Conservation (phyloP, 2,329 filamentous ascomycete species). For the Trichophyton simii region DNA sequence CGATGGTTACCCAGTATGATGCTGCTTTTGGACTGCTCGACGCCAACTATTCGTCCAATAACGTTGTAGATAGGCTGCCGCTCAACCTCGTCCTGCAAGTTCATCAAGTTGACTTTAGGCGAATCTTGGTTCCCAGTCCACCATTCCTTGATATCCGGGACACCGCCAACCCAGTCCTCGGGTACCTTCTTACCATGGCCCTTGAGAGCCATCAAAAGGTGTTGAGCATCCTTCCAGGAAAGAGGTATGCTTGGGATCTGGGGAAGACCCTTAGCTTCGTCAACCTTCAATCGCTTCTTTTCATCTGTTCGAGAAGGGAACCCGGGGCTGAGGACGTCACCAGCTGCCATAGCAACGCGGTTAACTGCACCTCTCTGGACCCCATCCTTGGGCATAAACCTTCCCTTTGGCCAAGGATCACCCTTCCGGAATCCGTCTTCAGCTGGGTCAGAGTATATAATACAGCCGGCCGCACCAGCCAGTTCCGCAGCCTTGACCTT, state of each 20-base stretch:
- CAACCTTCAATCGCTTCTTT: constrained; percentile 51
- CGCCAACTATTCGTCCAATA: constrained; percentile 68
- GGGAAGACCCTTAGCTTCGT: constrained; percentile 59
- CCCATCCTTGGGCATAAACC: constrained; percentile 66
- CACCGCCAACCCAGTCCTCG: constrained; percentile 60
- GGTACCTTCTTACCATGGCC: constrained; percentile 60
- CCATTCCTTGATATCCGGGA: constrained; percentile 65
- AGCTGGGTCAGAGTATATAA: constrained; percentile 83
- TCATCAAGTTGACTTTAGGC: constrained; percentile 68
- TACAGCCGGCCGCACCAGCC: constrained; percentile 72
- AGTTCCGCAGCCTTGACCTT: constrained; percentile 86
- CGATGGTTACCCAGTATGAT: constrained; percentile 89
- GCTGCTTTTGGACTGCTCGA: constrained; percentile 70
- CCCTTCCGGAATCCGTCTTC: constrained; percentile 72
- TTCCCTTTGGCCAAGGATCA: constrained; percentile 59
- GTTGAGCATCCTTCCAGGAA: constrained; percentile 77
- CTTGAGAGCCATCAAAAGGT: constrained; percentile 60
- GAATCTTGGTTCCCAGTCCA: constrained; percentile 69
- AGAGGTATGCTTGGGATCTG: constrained; percentile 84
- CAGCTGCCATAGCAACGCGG: constrained; percentile 68
- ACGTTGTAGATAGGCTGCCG: constrained; percentile 87
- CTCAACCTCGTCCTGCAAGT: constrained; percentile 72
- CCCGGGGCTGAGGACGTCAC: constrained; percentile 85
- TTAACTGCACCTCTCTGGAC: constrained; percentile 75
- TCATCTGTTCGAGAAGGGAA: constrained; percentile 47